Conservation (phyloP, 805 yeast genomes). For the Teunomyces atbi region DNA sequence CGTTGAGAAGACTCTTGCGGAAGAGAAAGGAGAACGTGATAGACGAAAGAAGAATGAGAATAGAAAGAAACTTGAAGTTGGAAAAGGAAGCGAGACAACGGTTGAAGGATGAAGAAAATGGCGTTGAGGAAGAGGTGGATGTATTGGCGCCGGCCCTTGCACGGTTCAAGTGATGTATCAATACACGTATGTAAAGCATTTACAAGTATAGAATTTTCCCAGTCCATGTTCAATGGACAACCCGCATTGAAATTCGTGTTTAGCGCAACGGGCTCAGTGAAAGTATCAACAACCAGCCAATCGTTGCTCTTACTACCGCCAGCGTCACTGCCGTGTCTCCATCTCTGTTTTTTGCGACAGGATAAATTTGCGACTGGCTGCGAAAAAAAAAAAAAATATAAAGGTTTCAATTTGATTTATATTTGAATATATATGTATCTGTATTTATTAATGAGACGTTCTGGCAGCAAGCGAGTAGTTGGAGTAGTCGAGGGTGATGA, state of each 20-base stretch:
- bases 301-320: conserved; percentile 13
- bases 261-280: conserved; percentile 22
- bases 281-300: conserved; percentile 24
- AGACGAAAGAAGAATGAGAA: conserved; percentile 77
- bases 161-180: conserved; percentile 39
- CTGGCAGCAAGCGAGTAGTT: conserved; percentile 40
- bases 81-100: conserved; percentile 72
- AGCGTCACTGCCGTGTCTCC: not conserved
- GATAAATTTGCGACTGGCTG: not conserved
- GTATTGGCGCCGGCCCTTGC: conserved; percentile 48
- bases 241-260: too few species aligned
- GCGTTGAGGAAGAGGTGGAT: conserved; percentile 54
- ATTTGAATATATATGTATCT: too few species aligned
- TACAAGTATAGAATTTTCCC: conserved; percentile 24
- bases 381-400: not conserved
- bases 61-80: conserved; percentile 67
- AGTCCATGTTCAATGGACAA: too few species aligned
- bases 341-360: not conserved
- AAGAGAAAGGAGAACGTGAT: conserved; percentile 83
- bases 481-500: conserved; percentile 44
- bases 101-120: conserved; percentile 41
- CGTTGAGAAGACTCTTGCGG: conserved; percentile 74
- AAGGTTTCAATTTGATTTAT: too few species aligned
- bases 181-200: conserved; percentile 12
- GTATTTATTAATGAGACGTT: conserved; percentile 20